A percentile compares a stretch with the other conserved stretches of the same genome.
Conservation (phyloP, 75 land plant genomes). For the Pinus taeda region DNA sequence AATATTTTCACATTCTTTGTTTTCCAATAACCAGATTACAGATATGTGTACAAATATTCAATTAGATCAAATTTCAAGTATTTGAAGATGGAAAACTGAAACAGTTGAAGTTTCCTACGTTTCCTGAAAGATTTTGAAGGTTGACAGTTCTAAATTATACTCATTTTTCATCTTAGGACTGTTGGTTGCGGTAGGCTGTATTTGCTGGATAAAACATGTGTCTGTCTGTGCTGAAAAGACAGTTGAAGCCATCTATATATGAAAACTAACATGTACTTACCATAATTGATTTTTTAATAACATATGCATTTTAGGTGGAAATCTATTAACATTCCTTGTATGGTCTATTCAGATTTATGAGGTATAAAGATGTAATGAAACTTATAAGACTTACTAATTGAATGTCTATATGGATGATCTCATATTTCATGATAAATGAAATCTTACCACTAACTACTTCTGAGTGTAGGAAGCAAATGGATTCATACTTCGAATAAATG, state of each 20-base stretch:
- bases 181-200: background rate
- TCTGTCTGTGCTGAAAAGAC: background rate
- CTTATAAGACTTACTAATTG: background rate
- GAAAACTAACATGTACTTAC: background rate
- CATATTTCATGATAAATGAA: background rate
- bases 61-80: conserved; percentile 46
- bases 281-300: background rate
- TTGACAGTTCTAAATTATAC: background rate
- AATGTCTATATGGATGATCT: background rate
- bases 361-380: background rate
- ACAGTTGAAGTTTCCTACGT: background rate
- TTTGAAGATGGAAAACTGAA: conserved; percentile 7
- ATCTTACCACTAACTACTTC: background rate
- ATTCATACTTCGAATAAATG: too few relatives aligned
- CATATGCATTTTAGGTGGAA: background rate
- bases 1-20: conserved; percentile 27
- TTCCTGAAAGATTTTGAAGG: background rate
- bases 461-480: too few relatives aligned
- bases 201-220: background rate
- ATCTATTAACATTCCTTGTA: background rate
- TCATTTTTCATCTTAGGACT: background rate
- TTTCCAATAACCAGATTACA: conserved; percentile 17
- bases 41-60: conserved; percentile 25
- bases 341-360: background rate
- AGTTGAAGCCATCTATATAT: background rate